These are phyloP conservation scores for Moesziomyces antarcticus DNA, from an alignment of 1,284 basidiomycete genomes.

Conservation along the genomic window DNA sequence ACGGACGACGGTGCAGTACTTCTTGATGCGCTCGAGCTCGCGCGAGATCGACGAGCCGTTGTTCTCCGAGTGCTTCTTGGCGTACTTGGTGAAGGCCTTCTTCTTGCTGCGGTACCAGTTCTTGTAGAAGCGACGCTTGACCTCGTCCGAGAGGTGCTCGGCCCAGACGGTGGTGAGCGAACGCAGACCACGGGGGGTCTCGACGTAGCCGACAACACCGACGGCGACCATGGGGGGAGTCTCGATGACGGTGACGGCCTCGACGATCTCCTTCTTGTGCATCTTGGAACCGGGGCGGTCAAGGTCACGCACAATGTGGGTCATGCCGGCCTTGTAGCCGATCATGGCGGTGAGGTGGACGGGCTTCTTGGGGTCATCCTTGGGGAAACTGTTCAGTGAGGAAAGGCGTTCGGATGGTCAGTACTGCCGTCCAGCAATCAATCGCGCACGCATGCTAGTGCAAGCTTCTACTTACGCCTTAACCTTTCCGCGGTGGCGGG, in stretches of 20 bases:
- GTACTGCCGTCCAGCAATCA: background rate
- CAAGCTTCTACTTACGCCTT: slow-evolving; percentile 53
- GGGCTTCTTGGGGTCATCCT: slow-evolving; percentile 99
- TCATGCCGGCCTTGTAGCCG: slow-evolving; percentile 99
- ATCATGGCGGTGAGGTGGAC: slow-evolving; percentile 98
- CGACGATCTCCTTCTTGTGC: slow-evolving; percentile 85
- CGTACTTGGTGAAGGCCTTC: slow-evolving; percentile 98
- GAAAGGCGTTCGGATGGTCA: background rate
- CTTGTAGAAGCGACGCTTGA: slow-evolving; percentile 99
- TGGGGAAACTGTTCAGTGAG: slow-evolving; percentile 50
- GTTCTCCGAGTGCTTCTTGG: slow-evolving; percentile 98
- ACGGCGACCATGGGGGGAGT: slow-evolving; percentile 97
- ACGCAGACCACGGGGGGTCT: slow-evolving; percentile 98
- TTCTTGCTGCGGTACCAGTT: slow-evolving; percentile 99
- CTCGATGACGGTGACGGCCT: slow-evolving; percentile 95
- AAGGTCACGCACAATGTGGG: slow-evolving; percentile 98
- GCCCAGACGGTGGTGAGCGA: slow-evolving; percentile 78
- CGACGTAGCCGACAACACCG: slow-evolving; percentile 99
- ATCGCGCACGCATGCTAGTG: too few species aligned
- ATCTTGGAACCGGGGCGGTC: slow-evolving; percentile 89
- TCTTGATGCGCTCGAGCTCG: slow-evolving; percentile 99
- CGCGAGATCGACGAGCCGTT: slow-evolving; percentile 89
- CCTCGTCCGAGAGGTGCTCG: slow-evolving; percentile 78
- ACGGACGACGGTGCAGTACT: slow-evolving; percentile 99
- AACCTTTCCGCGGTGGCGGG: slow-evolving; percentile 66